A percentile compares a stretch with the other conserved stretches of the same genome.
Evolutionary conservation across 345 rosid species (phyloP).

Genomic region (Noccaea bulbosa): DNA sequence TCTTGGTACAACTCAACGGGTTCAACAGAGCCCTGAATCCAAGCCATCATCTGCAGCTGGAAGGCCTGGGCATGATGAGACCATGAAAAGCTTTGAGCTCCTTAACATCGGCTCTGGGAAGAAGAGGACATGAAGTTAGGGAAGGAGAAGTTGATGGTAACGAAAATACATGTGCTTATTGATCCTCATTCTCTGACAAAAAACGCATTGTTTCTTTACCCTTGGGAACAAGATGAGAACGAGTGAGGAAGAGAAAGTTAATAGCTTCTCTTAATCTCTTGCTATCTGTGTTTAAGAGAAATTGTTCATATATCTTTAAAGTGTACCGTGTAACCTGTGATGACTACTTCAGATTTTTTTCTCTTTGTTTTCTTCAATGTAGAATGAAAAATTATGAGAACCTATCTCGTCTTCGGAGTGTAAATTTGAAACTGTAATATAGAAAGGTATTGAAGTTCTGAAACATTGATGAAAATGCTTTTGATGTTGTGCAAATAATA

Average conservation of each 20-base stretch:
- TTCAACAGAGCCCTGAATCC: constrained; percentile 67
- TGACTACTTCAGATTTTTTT: neutral
- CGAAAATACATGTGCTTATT: constrained; percentile 6
- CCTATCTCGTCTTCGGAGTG: neutral
- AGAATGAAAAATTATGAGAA: constrained; percentile 12
- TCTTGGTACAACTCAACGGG: constrained; percentile 61
- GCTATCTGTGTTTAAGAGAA: constrained; percentile 23
- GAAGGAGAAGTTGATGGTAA: constrained; percentile 5
- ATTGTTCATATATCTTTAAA: constrained; percentile 25
- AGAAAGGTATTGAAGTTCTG: constrained; percentile 2
- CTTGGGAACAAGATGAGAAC: constrained; percentile 24
- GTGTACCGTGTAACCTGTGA: constrained; percentile 37
- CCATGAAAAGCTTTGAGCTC: constrained; percentile 77
- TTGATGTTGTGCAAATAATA: neutral
- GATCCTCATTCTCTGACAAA: constrained; percentile 1
- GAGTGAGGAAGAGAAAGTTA: constrained; percentile 6
- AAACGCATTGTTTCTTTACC: constrained; percentile 18
- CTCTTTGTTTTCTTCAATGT: constrained; percentile 9
- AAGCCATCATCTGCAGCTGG: constrained; percentile 59
- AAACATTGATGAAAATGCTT: constrained; percentile 1
- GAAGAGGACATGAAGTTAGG: constrained; percentile 51
- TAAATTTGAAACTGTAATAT: neutral
- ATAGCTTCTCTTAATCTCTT: constrained; percentile 4
- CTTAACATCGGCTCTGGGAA: constrained; percentile 63
- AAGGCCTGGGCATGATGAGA: constrained; percentile 68